Evolutionary conservation across 1,284 basidiomycete species (phyloP).

Genomic region (Mycosarcoma mackinlayi): DNA sequence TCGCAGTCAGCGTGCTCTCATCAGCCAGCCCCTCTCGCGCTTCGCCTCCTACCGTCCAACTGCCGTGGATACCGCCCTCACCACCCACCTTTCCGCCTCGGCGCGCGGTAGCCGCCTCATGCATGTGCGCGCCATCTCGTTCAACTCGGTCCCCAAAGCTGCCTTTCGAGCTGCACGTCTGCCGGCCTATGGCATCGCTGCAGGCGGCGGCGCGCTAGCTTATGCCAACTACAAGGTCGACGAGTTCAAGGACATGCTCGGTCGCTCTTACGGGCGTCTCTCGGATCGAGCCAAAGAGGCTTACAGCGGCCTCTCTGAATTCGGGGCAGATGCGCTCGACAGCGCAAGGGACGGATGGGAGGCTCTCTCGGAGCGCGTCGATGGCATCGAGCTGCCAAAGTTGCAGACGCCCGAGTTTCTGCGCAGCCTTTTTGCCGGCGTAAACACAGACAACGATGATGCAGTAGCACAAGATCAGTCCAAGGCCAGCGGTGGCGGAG

Average conservation of each 20-base stretch:
- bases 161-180: conserved; percentile 58
- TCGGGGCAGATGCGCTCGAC: conserved; percentile 49
- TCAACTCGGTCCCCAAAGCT: conserved; percentile 61
- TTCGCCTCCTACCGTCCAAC: conserved; percentile 27
- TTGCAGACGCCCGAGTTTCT: conserved; percentile 46
- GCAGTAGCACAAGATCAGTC: conserved; percentile 7
- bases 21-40: conserved; percentile 21
- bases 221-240: conserved; percentile 67
- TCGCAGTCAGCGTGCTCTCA: not conserved
- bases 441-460: conserved; percentile 9
- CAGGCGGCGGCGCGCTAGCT: conserved; percentile 62
- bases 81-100: conserved; percentile 12
- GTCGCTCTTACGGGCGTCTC: conserved; percentile 29
- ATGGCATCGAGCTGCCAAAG: conserved; percentile 44
- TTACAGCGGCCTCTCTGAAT: conserved; percentile 48
- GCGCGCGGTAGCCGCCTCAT: conserved; percentile 48
- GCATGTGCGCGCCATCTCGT: conserved; percentile 64
- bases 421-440: conserved; percentile 33
- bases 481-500: conserved; percentile 16
- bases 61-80: conserved; percentile 5
- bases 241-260: conserved; percentile 52
- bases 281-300: conserved; percentile 46
- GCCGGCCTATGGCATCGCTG: conserved; percentile 58
- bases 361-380: conserved; percentile 39
- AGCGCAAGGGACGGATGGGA: conserved; percentile 44